Conservation (phyloP, 257 asterid genomes). For the Salvia rosmarinus region DNA sequence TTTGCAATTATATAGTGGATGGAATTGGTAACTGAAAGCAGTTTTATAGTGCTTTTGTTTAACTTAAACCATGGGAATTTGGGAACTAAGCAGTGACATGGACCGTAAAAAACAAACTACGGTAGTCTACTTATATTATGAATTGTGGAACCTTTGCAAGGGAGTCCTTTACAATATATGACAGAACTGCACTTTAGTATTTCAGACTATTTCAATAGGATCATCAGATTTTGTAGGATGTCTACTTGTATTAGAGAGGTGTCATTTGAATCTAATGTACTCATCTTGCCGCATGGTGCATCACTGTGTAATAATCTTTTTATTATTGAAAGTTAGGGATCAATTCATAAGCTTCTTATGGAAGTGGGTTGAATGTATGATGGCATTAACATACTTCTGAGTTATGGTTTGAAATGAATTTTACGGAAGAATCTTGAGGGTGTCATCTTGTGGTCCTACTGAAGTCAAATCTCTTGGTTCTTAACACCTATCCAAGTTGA, state of each 20-base stretch:
- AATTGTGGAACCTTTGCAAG: background rate
- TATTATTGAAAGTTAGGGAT: background rate
- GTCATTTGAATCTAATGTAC: background rate
- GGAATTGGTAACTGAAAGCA: slow-evolving; percentile 6
- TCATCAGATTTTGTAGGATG: background rate
- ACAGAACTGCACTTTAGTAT: background rate
- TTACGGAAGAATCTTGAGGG: background rate
- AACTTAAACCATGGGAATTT: background rate
- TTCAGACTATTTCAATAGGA: background rate
- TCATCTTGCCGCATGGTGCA: background rate
- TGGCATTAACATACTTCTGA: background rate
- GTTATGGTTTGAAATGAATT: slow-evolving; percentile 1
- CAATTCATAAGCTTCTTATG: background rate
- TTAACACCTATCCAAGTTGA: background rate
- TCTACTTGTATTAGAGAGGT: background rate
- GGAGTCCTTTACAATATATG: background rate
- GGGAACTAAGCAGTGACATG: background rate
- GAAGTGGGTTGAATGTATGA: background rate
- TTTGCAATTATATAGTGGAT: background rate
- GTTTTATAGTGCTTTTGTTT: background rate
- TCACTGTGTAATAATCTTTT: background rate
- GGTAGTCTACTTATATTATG: background rate
- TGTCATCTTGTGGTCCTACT: background rate
- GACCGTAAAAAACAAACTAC: background rate
- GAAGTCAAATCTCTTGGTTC: background rate